A percentile compares a stretch with the other conserved stretches of the same genome.
phyloP scores from a whole-genome alignment of 2,329 filamentous ascomycete genomes.

The Fusarium nodosum region DNA sequence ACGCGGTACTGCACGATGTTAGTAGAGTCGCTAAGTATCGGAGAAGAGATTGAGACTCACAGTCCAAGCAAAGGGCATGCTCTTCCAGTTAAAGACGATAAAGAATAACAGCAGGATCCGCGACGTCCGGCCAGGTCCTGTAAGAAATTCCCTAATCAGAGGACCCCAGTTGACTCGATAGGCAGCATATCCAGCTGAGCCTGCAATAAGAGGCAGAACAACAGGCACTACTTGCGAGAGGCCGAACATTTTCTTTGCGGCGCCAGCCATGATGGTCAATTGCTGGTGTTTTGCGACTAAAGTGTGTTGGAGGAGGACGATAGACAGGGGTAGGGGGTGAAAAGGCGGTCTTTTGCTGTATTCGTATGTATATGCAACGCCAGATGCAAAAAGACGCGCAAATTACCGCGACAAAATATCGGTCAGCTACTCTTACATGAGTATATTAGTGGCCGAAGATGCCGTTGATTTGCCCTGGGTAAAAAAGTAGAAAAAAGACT shows the following conservation, averaged over 20 bases:
- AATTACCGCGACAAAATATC: background rate
- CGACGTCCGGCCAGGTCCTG: conserved; percentile 66
- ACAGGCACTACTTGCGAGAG: conserved; percentile 56
- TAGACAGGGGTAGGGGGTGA: conserved; percentile 4
- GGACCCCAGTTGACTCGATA: conserved; percentile 60
- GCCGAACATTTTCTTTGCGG: conserved; percentile 52
- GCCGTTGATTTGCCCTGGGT: conserved; percentile 5
- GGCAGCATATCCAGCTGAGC: conserved; percentile 62
- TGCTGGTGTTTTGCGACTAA: conserved; percentile 22
- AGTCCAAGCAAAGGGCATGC: conserved; percentile 81
- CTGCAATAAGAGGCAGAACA: conserved; percentile 59
- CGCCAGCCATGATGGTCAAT: conserved; percentile 52
- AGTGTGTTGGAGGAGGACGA: conserved; percentile 2
- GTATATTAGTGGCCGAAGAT: conserved; percentile 8
- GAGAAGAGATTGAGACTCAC: conserved; percentile 60
- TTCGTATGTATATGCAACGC: conserved; percentile 18
- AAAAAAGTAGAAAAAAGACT: background rate
- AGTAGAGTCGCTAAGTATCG: background rate
- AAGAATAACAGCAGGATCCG: conserved; percentile 68
- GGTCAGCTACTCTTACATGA: background rate
- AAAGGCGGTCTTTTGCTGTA: conserved; percentile 4
- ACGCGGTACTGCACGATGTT: conserved; percentile 64
- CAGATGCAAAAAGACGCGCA: background rate
- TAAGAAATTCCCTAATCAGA: conserved; percentile 61
- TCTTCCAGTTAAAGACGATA: conserved; percentile 78